Percentiles rank a stretch among this genome's conserved stretches.
phyloP scores from a whole-genome alignment of 202 grass and related monocot genomes.

The Sporobolus alterniflorus region DNA sequence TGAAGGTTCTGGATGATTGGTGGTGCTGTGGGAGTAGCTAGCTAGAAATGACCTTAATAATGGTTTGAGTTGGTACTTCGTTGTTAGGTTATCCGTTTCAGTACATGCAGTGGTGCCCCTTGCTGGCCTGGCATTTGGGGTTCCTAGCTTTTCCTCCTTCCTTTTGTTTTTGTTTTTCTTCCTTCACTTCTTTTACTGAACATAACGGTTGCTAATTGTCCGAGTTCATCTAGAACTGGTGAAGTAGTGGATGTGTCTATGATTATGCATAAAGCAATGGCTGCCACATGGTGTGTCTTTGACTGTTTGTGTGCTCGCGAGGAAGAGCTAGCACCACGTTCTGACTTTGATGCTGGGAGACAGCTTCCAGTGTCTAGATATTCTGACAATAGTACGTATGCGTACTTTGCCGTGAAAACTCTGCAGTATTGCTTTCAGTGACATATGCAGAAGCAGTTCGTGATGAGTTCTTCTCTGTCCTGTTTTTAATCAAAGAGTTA shows the following conservation, averaged over 20 bases:
- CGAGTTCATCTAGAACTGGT: constrained; percentile 26
- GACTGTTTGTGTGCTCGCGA: background rate
- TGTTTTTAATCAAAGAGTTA: too few relatives aligned
- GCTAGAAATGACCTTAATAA: constrained; percentile 37
- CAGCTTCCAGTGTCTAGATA: background rate
- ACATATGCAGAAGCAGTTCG: background rate
- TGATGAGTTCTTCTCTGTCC: background rate
- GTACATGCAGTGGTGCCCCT: constrained; percentile 2
- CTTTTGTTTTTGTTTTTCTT: background rate
- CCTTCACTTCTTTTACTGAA: constrained; percentile 35
- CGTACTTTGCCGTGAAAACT: constrained; percentile 9
- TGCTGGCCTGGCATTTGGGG: constrained; percentile 39
- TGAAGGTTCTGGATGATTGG: constrained; percentile 42
- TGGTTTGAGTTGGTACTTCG: too few relatives aligned
- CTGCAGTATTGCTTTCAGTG: constrained; percentile 28
- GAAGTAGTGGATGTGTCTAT: constrained; percentile 24
- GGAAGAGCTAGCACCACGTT: too few relatives aligned
- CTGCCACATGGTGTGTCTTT: constrained; percentile 35
- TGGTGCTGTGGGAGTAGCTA: background rate
- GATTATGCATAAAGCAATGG: constrained; percentile 36
- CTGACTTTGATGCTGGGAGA: background rate
- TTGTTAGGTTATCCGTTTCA: constrained; percentile 38
- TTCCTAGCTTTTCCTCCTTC: background rate
- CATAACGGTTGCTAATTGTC: constrained; percentile 35
- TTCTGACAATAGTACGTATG: background rate